Evolutionary conservation across 192 early-diverging fungal species (phyloP).

Genomic region (Gryganskiella cystojenkinii): DNA sequence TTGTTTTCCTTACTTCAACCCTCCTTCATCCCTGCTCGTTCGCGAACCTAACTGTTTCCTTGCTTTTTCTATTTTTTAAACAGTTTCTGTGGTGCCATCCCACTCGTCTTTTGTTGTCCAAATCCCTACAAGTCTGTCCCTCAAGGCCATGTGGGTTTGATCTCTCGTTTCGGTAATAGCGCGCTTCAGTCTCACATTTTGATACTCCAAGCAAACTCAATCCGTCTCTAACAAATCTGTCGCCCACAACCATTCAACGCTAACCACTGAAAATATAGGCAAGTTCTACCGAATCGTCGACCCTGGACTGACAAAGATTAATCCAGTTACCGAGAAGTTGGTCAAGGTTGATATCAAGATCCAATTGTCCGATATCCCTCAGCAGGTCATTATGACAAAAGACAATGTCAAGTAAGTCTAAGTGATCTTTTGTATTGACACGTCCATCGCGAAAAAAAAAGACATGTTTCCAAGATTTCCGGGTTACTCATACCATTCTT

Average conservation of each 20-base stretch:
- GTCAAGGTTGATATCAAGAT: slow-evolving; percentile 61
- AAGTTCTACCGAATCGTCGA: slow-evolving; percentile 16
- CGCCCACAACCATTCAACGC: neutral
- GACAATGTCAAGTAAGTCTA: slow-evolving; percentile 90
- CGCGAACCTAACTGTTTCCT: too few relatives aligned
- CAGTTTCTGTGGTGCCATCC: slow-evolving; percentile 54
- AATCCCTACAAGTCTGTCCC: slow-evolving; percentile 71
- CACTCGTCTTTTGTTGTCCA: slow-evolving; percentile 54
- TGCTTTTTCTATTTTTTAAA: too few relatives aligned
- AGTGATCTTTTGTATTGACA: too few relatives aligned
- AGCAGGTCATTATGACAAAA: slow-evolving; percentile 86
- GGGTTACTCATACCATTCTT: too few relatives aligned
- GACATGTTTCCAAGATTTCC: too few relatives aligned
- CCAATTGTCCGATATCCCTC: slow-evolving; percentile 65
- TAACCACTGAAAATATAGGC: neutral
- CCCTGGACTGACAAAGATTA: slow-evolving; percentile 67
- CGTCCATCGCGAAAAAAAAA: too few relatives aligned
- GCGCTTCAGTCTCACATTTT: neutral
- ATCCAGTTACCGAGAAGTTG: slow-evolving; percentile 59
- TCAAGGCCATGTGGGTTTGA: slow-evolving; percentile 77
- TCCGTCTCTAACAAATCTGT: neutral
- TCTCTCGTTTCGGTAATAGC: slow-evolving; percentile 75
- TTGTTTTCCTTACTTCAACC: too few relatives aligned
- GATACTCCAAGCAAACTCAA: neutral
- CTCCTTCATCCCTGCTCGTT: too few relatives aligned